These are phyloP conservation scores for Collybia nuda DNA, from an alignment of 768 basidiomycete species.

Conservation along the genomic window DNA sequence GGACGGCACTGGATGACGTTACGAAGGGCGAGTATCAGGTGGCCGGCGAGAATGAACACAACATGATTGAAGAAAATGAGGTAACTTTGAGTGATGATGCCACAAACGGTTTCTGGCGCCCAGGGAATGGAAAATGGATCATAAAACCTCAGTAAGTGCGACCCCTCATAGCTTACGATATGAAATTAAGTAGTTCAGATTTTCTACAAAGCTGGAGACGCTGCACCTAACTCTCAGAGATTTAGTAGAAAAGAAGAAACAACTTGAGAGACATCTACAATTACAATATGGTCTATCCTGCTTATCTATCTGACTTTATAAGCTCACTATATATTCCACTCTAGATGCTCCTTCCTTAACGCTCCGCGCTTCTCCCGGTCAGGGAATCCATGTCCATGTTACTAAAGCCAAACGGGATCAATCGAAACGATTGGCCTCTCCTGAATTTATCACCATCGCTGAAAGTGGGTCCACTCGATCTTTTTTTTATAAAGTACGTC, in stretches of 20 bases:
- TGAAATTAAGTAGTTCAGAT: conserved; percentile 39
- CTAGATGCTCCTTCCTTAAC: conserved; percentile 73
- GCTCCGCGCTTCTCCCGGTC: conserved; percentile 62
- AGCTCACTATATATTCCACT: background rate
- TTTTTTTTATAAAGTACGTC: conserved; percentile 63
- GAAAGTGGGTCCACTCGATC: conserved; percentile 65
- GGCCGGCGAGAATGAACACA: background rate
- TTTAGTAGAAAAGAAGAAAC: conserved; percentile 44
- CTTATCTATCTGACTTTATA: background rate
- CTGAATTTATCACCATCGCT: conserved; percentile 56
- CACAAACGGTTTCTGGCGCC: conserved; percentile 18
- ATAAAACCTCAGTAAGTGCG: conserved; percentile 65
- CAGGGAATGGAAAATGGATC: conserved; percentile 44
- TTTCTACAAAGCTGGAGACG: conserved; percentile 49
- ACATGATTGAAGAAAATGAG: background rate
- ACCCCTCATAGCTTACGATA: background rate
- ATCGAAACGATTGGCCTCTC: conserved; percentile 40
- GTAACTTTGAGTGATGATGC: conserved; percentile 1
- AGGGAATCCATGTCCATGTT: conserved; percentile 78
- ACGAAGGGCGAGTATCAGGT: too few species aligned
- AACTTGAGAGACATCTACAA: conserved; percentile 57
- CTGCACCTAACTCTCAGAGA: conserved; percentile 50
- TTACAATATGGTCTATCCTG: conserved; percentile 45
- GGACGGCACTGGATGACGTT: conserved; percentile 38
- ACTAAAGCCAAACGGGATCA: conserved; percentile 64